These are phyloP conservation scores for Globisporangium barbulae DNA, from an alignment of 352 stramenopile genomes.

Conservation along the genomic window DNA sequence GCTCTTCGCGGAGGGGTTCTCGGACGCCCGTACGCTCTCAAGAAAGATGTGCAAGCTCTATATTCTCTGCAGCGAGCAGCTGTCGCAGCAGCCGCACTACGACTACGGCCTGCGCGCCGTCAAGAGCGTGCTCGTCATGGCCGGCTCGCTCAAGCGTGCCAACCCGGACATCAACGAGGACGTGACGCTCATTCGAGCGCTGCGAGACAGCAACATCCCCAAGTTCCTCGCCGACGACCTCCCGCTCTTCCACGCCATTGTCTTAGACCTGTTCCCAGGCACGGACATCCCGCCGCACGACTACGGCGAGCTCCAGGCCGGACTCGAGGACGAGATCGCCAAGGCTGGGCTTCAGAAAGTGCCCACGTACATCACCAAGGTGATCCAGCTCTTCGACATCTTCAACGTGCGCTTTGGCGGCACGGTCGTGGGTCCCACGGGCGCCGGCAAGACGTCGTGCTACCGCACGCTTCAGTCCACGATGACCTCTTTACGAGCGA, in stretches of 20 bases:
- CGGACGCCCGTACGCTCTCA: constrained; percentile 90
- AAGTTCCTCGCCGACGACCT: constrained; percentile 94
- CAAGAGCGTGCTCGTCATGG: constrained; percentile 93
- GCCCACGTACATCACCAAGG: constrained; percentile 88
- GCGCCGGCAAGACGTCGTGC: constrained; percentile 83
- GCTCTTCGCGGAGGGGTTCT: constrained; percentile 95
- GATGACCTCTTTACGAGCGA: constrained; percentile 78
- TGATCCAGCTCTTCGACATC: constrained; percentile 94
- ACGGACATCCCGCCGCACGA: constrained; percentile 82
- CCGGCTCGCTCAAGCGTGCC: constrained; percentile 85
- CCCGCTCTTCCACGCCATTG: constrained; percentile 89
- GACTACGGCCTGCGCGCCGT: constrained; percentile 93
- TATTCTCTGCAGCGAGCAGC: constrained; percentile 91
- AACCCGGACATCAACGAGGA: constrained; percentile 78
- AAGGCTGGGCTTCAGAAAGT: constrained; percentile 60
- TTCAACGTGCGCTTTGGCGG: constrained; percentile 93
- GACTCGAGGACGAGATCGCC: constrained; percentile 54
- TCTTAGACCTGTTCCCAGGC: constrained; percentile 90
- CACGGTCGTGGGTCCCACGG: constrained; percentile 85
- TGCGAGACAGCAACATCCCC: constrained; percentile 92
- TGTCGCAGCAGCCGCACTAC: constrained; percentile 94
- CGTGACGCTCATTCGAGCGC: constrained; percentile 86
- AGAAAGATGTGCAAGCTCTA: constrained; percentile 96
- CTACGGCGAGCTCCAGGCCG: constrained; percentile 78
- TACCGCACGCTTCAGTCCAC: constrained; percentile 84